Conservation (phyloP, 75 land plant genomes). For the Azolla pinnata region DNA sequence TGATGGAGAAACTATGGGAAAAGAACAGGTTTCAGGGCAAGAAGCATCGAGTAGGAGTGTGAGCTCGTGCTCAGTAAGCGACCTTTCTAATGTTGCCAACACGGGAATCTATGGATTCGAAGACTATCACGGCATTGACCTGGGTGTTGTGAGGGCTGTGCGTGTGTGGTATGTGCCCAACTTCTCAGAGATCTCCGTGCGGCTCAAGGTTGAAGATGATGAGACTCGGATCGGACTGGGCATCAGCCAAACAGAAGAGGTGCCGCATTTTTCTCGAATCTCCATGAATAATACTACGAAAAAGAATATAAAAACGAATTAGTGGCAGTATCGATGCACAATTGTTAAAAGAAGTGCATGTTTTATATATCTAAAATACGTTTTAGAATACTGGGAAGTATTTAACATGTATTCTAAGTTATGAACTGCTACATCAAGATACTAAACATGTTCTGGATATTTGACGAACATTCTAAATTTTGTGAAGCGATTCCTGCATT, state of each 20-base stretch:
- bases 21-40: background rate
- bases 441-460: too few relatives aligned
- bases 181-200: slow-evolving; percentile 40
- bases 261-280: background rate
- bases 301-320: background rate
- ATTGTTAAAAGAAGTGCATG: background rate
- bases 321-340: too few relatives aligned
- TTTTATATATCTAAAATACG: background rate
- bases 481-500: too few relatives aligned
- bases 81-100: slow-evolving; percentile 44
- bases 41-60: slow-evolving; percentile 18
- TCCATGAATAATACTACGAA: background rate
- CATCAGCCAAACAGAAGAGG: slow-evolving; percentile 73
- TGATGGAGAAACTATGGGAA: too few relatives aligned
- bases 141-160: slow-evolving; percentile 59
- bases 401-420: too few relatives aligned
- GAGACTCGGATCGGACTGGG: slow-evolving; percentile 59
- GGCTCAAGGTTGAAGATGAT: slow-evolving; percentile 32
- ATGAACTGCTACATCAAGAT: too few relatives aligned
- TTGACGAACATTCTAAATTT: too few relatives aligned
- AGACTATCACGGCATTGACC: slow-evolving; percentile 80
- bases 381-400: background rate
- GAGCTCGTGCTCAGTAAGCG: slow-evolving; percentile 37
- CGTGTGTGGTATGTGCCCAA: slow-evolving; percentile 61
- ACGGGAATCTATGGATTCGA: slow-evolving; percentile 68